Conservation (phyloP, 306 rosid species). For the Carpinus viminea region DNA sequence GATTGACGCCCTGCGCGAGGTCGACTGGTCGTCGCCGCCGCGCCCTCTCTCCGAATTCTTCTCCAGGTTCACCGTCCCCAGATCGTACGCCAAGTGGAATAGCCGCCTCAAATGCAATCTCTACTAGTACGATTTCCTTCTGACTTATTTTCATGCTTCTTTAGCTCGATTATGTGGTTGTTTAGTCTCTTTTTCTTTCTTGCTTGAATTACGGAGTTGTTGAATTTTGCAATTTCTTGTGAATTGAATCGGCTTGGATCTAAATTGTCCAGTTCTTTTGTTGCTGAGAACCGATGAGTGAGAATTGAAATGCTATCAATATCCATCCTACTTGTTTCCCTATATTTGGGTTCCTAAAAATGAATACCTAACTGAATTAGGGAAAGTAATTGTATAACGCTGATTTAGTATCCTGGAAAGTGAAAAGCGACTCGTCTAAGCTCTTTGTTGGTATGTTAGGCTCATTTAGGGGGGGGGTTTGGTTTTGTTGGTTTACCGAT, state of each 20-base stretch:
- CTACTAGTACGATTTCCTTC: slow-evolving; percentile 62
- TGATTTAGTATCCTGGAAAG: not conserved
- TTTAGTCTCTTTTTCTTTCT: not conserved
- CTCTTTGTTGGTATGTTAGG: not conserved
- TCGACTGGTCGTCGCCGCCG: slow-evolving; percentile 98
- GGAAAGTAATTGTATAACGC: not conserved
- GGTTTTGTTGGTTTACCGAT: not conserved
- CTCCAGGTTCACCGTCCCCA: slow-evolving; percentile 82
- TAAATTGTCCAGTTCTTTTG: not conserved
- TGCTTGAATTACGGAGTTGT: not conserved
- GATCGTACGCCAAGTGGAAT: slow-evolving; percentile 83
- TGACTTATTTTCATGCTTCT: not conserved
- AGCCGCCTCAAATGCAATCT: slow-evolving; percentile 99
- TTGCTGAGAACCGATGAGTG: not conserved
- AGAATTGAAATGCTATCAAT: not conserved
- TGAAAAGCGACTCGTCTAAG: not conserved
- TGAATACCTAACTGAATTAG: not conserved
- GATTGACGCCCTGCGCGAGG: slow-evolving; percentile 94
- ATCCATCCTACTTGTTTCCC: not conserved
- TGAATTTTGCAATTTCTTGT: not conserved
- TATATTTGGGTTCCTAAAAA: not conserved
- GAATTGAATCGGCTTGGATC: not conserved
- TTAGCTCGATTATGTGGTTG: not conserved
- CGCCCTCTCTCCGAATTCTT: slow-evolving; percentile 93
- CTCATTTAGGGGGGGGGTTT: not conserved